Evolutionary conservation across 768 basidiomycete species (phyloP).

Genomic region (Dioszegia crocea): DNA sequence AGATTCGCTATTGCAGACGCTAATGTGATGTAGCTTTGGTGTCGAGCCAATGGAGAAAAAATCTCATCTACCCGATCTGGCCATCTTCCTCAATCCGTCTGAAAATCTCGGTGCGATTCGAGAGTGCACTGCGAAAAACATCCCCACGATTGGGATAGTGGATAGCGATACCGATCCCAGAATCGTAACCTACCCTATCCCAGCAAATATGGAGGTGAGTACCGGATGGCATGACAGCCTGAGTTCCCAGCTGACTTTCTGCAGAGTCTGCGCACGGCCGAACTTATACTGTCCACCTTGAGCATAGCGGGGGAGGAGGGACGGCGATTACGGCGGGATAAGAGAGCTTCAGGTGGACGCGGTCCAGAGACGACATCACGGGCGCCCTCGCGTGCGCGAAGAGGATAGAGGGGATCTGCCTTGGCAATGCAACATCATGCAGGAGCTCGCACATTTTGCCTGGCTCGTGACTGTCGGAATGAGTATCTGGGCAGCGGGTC

Average conservation of each 20-base stretch:
- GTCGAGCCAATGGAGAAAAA: conserved; percentile 37
- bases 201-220: conserved; percentile 83
- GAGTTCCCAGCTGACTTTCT: not conserved
- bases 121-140: conserved; percentile 81
- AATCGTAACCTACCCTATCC: conserved; percentile 95
- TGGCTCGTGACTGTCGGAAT: too few species aligned
- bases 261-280: conserved; percentile 72
- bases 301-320: conserved; percentile 71
- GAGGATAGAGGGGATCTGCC: too few species aligned
- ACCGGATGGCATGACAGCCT: not conserved
- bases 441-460: too few species aligned
- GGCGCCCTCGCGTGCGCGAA: too few species aligned
- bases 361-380: not conserved
- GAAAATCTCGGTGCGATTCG: conserved; percentile 73
- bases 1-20: not conserved
- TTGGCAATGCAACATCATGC: too few species aligned
- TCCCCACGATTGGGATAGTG: conserved; percentile 89
- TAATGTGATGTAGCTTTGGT: conserved; percentile 39
- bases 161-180: conserved; percentile 96
- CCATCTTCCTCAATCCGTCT: conserved; percentile 84
- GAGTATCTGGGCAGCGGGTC: too few species aligned
- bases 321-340: conserved; percentile 22
- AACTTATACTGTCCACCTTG: conserved; percentile 81
- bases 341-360: not conserved
- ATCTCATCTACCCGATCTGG: conserved; percentile 69